Conservation (phyloP, 352 stramenopile genomes). For the Globisporangium megalacanthum region DNA sequence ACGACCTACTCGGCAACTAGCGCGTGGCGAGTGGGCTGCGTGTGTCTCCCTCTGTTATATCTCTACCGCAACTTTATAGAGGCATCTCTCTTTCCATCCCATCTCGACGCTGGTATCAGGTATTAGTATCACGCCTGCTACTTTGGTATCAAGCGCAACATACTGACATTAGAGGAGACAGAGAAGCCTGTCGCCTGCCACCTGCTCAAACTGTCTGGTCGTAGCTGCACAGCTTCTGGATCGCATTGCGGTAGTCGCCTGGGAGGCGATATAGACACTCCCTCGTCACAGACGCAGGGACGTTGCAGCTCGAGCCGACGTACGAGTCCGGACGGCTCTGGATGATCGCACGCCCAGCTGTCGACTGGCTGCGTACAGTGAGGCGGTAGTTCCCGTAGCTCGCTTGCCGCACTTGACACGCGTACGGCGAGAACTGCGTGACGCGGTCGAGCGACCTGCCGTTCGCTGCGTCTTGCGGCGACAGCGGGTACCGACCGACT, state of each 20-base stretch:
- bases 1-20: constrained; percentile 97
- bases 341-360: constrained; percentile 21
- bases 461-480: constrained; percentile 22
- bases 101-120: neutral
- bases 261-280: constrained; percentile 48
- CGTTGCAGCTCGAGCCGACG: constrained; percentile 54
- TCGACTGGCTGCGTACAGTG: constrained; percentile 48
- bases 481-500: constrained; percentile 54
- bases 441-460: constrained; percentile 31
- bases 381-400: constrained; percentile 72
- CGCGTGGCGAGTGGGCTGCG: no score
- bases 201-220: constrained; percentile 34
- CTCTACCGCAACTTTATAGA: constrained; percentile 8
- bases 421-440: constrained; percentile 49
- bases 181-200: neutral
- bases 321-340: constrained; percentile 51
- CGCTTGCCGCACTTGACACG: constrained; percentile 43
- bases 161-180: no score
- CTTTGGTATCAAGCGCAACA: neutral
- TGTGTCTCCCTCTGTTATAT: neutral
- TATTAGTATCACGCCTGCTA: neutral
- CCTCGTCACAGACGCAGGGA: constrained; percentile 16
- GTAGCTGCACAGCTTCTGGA: constrained; percentile 29
- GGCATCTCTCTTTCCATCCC: neutral
- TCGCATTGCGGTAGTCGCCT: constrained; percentile 29